phyloP scores from a whole-genome alignment of 2,329 filamentous ascomycete species.

The Ophiostoma sp. region DNA sequence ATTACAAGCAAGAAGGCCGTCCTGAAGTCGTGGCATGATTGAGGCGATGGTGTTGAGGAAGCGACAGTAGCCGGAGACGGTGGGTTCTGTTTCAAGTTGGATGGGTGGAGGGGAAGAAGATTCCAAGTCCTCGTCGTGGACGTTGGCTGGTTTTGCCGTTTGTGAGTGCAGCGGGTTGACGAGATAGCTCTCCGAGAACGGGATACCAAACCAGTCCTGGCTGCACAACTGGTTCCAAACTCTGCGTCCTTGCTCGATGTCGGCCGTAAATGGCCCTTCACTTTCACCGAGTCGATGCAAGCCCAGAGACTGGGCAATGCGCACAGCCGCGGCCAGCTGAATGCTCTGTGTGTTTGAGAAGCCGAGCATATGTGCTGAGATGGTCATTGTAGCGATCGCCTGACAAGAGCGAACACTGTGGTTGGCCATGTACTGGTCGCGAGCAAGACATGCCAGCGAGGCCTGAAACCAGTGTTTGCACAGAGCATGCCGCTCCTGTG shows the following conservation, averaged over 20 bases:
- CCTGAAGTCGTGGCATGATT: slow-evolving; percentile 39
- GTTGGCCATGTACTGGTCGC: slow-evolving; percentile 47
- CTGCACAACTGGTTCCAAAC: slow-evolving; percentile 42
- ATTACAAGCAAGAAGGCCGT: slow-evolving; percentile 39
- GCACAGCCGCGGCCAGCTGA: slow-evolving; percentile 45
- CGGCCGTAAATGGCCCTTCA: slow-evolving; percentile 29
- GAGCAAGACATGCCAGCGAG: slow-evolving; percentile 46
- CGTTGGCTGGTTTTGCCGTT: slow-evolving; percentile 39
- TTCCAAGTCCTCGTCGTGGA: slow-evolving; percentile 36
- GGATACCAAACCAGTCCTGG: slow-evolving; percentile 42
- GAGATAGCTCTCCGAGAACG: slow-evolving; percentile 44
- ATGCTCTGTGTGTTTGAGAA: slow-evolving; percentile 50
- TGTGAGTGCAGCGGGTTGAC: slow-evolving; percentile 41
- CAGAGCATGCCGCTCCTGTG: slow-evolving; percentile 43
- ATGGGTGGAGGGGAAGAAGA: slow-evolving; percentile 20
- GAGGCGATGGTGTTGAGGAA: slow-evolving; percentile 38
- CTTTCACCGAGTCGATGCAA: slow-evolving; percentile 42
- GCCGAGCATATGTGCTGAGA: slow-evolving; percentile 51
- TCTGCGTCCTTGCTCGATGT: slow-evolving; percentile 39
- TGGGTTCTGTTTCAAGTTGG: slow-evolving; percentile 28
- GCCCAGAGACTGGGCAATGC: slow-evolving; percentile 50
- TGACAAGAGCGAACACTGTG: slow-evolving; percentile 47
- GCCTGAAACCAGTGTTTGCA: slow-evolving; percentile 49
- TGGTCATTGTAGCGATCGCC: slow-evolving; percentile 49
- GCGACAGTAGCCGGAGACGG: slow-evolving; percentile 34